A percentile compares a stretch with the other conserved stretches of the same genome.
phyloP scores from a whole-genome alignment of 345 rosid species.

The Clausena lansium region DNA sequence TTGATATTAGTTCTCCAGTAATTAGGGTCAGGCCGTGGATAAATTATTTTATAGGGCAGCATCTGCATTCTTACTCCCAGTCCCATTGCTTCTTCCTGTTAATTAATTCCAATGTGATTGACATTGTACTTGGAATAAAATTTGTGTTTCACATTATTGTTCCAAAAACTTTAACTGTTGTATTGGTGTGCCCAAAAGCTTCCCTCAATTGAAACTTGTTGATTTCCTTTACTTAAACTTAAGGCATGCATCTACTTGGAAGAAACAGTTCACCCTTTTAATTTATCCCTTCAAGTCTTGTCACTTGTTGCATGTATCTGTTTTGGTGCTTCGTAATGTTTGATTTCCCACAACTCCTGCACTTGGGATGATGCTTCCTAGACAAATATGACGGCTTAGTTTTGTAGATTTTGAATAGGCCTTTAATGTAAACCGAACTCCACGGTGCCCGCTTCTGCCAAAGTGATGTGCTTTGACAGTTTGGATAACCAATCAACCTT shows the following conservation, averaged over 20 bases:
- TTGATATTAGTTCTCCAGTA: no score
- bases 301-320: not conserved
- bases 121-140: not conserved
- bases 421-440: not conserved
- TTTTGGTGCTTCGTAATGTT: not conserved
- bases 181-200: not conserved
- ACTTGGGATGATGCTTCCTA: not conserved
- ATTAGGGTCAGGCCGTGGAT: no score
- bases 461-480: not conserved
- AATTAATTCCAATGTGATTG: not conserved
- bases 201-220: not conserved
- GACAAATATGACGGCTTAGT: not conserved
- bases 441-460: not conserved
- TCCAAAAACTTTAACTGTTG: not conserved
- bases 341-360: not conserved
- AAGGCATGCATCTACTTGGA: not conserved
- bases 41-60: no score
- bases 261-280: not conserved
- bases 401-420: not conserved
- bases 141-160: no score
- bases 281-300: not conserved
- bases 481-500: not conserved
- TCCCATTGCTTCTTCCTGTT: not conserved
- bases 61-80: no score
- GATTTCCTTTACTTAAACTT: not conserved